Conservation (phyloP, 1,139 yeast genomes). For the Hyphopichia khmerensis region DNA sequence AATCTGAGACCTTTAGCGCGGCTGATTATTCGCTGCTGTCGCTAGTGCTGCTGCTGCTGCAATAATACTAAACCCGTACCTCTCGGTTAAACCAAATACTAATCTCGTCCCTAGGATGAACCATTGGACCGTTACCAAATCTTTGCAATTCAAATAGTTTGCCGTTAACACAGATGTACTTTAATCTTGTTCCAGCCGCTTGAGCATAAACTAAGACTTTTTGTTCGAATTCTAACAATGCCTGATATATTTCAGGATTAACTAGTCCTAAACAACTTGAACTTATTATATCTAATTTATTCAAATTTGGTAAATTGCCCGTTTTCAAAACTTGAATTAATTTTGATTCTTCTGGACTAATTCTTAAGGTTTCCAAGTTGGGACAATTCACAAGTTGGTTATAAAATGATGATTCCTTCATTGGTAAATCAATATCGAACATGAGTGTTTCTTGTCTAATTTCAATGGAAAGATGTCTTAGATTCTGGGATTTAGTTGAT, state of each 20-base stretch:
- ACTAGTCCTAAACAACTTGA: conserved; percentile 56
- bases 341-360: conserved; percentile 31
- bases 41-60: no score
- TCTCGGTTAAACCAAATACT: conserved; percentile 41
- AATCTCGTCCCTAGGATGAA: conserved; percentile 42
- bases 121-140: conserved; percentile 10
- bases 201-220: conserved; percentile 39
- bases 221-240: conserved; percentile 59
- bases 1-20: no score
- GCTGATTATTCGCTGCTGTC: no score
- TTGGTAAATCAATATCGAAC: conserved; percentile 8
- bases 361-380: conserved; percentile 32
- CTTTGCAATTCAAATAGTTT: not conserved
- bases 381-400: conserved; percentile 16
- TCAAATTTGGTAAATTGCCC: conserved; percentile 19
- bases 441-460: conserved; percentile 28
- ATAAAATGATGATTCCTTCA: conserved; percentile 17
- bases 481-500: conserved; percentile 17
- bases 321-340: conserved; percentile 22
- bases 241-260: conserved; percentile 56
- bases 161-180: not conserved
- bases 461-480: conserved; percentile 43
- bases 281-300: conserved; percentile 40
- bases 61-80: conserved; percentile 15
- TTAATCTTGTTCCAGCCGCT: conserved; percentile 9